Evolutionary conservation across 805 yeast genomes (phyloP).

Genomic region (Crinitomyces ghanaensis): DNA sequence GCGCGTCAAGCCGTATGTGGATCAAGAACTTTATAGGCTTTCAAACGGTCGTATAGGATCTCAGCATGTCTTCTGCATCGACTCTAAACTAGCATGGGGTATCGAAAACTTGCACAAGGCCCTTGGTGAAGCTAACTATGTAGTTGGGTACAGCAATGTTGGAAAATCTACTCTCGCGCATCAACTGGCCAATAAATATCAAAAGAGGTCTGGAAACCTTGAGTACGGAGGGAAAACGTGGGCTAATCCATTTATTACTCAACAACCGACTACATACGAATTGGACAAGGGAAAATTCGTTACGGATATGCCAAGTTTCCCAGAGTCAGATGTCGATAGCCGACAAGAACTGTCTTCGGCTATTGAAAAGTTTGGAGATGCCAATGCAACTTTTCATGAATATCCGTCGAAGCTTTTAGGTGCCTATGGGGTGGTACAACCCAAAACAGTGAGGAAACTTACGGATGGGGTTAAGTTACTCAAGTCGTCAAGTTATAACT

Average conservation of each 20-base stretch:
- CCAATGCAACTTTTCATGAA: too few relatives aligned
- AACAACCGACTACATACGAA: slow-evolving; percentile 35
- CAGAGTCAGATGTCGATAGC: slow-evolving; percentile 15
- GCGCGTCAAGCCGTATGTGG: slow-evolving; percentile 14
- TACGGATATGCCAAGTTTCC: slow-evolving; percentile 23
- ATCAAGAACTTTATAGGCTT: slow-evolving; percentile 27
- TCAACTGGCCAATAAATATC: slow-evolving; percentile 50
- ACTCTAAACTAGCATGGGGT: slow-evolving; percentile 47
- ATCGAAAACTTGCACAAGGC: slow-evolving; percentile 28
- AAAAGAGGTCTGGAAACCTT: slow-evolving; percentile 15
- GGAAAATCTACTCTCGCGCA: slow-evolving; percentile 72
- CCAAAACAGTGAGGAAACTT: slow-evolving; percentile 15
- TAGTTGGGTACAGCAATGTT: slow-evolving; percentile 85
- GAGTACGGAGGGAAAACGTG: slow-evolving; percentile 11
- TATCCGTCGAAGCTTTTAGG: slow-evolving; percentile 10
- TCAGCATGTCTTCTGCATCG: slow-evolving; percentile 36
- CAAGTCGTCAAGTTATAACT: slow-evolving; percentile 16
- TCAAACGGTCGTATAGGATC: slow-evolving; percentile 24
- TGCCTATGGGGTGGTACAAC: slow-evolving; percentile 12
- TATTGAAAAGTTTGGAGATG: too few relatives aligned
- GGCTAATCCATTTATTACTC: slow-evolving; percentile 43
- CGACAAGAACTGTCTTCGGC: background rate
- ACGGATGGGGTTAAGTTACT: slow-evolving; percentile 17
- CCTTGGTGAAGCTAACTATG: slow-evolving; percentile 25
- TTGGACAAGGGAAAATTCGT: slow-evolving; percentile 23